phyloP scores from a whole-genome alignment of 2,329 filamentous ascomycete species.

The Trichoderma asperellum region DNA sequence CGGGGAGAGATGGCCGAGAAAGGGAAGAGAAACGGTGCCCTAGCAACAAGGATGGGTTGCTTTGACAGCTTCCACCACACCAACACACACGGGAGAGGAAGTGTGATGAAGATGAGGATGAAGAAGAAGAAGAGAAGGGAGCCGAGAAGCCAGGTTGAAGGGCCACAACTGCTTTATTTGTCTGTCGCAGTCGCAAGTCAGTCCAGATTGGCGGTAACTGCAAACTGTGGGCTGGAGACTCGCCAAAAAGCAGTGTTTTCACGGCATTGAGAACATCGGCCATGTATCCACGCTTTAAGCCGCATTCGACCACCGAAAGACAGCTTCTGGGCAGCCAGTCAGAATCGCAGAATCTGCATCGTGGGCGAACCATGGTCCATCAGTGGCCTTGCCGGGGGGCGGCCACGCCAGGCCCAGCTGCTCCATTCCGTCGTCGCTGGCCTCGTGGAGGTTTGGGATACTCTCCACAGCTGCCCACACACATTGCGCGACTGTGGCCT shows the following conservation, averaged over 20 bases:
- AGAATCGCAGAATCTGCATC: constrained; percentile 27
- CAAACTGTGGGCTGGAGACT: neutral
- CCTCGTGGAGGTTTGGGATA: constrained; percentile 8
- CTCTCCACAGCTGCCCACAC: constrained; percentile 24
- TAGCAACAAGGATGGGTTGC: constrained; percentile 2
- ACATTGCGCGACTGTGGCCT: constrained; percentile 10
- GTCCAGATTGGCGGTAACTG: neutral
- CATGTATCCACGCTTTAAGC: constrained; percentile 27
- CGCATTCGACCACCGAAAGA: constrained; percentile 31
- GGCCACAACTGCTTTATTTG: constrained; percentile 21
- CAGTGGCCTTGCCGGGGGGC: constrained; percentile 24
- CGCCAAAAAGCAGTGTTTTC: constrained; percentile 21
- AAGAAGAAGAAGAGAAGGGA: constrained; percentile 1
- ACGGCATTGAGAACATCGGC: constrained; percentile 8
- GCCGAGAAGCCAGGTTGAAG: neutral
- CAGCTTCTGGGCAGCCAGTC: constrained; percentile 30
- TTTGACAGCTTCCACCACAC: constrained; percentile 21
- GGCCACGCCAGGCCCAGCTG: constrained; percentile 15
- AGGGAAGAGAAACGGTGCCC: neutral
- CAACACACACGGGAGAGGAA: constrained; percentile 3
- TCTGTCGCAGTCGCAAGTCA: constrained; percentile 11
- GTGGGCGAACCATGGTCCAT: constrained; percentile 31
- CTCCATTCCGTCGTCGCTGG: constrained; percentile 21
- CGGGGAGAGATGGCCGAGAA: neutral
- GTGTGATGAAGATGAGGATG: constrained; percentile 19